Conservation (phyloP, 2,329 filamentous ascomycete species). For the Orbilia ellipsospora region DNA sequence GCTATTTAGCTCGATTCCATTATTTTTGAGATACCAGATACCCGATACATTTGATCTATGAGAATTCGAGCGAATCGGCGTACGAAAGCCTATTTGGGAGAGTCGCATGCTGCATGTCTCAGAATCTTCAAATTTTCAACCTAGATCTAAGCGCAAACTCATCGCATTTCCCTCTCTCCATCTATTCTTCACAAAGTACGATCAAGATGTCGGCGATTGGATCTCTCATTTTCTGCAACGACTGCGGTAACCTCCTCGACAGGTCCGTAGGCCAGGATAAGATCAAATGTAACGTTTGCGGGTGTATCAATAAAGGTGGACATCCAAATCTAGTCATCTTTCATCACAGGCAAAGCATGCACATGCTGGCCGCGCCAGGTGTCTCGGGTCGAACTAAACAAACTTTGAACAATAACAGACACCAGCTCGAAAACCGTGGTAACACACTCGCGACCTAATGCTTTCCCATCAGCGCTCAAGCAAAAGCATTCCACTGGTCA, state of each 20-base stretch:
- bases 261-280: slow-evolving; percentile 80
- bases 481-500: slow-evolving; percentile 89
- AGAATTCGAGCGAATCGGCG: too few species aligned
- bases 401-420: slow-evolving; percentile 66
- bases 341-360: too few species aligned
- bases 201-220: slow-evolving; percentile 84
- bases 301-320: slow-evolving; percentile 81
- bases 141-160: neutral
- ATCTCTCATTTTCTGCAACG: slow-evolving; percentile 89
- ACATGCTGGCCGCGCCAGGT: neutral
- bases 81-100: slow-evolving; percentile 1
- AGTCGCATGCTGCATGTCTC: slow-evolving; percentile 33
- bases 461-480: slow-evolving; percentile 89
- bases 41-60: neutral
- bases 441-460: slow-evolving; percentile 85
- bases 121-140: slow-evolving; percentile 45
- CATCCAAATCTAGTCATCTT: slow-evolving; percentile 32
- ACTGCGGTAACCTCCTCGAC: slow-evolving; percentile 90
- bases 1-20: neutral
- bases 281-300: slow-evolving; percentile 86
- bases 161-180: slow-evolving; percentile 2
- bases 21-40: neutral
- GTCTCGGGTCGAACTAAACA: neutral
- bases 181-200: slow-evolving; percentile 3
- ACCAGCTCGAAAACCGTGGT: slow-evolving; percentile 79